These are phyloP conservation scores for Volutella citrinella DNA, from an alignment of 2,329 filamentous ascomycete genomes.

Conservation along the genomic window DNA sequence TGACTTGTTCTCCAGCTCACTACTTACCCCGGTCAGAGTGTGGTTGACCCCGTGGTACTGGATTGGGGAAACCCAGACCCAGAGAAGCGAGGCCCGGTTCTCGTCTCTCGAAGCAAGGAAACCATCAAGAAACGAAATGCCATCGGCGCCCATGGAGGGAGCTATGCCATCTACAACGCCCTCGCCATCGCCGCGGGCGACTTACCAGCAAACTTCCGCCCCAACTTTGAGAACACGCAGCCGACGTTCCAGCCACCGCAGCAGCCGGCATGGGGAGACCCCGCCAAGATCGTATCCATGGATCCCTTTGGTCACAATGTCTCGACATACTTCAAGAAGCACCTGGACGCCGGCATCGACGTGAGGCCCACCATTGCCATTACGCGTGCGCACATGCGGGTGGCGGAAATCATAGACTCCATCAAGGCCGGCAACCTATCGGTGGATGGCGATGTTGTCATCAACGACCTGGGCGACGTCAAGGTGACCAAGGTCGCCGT, in stretches of 20 bases:
- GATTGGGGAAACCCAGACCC: constrained; percentile 18
- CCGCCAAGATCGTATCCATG: constrained; percentile 18
- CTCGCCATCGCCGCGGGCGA: constrained; percentile 16
- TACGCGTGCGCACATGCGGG: constrained; percentile 14
- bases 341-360: constrained; percentile 12
- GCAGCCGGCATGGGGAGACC: constrained; percentile 12
- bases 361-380: constrained; percentile 17
- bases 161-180: constrained; percentile 17
- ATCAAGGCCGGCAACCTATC: constrained; percentile 9
- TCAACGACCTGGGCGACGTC: constrained; percentile 12
- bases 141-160: constrained; percentile 21
- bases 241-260: constrained; percentile 13
- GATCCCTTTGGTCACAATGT: constrained; percentile 19
- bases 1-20: no score
- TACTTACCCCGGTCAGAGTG: constrained; percentile 23
- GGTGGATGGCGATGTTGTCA: constrained; percentile 15
- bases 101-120: constrained; percentile 17
- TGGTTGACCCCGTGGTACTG: constrained; percentile 18
- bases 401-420: constrained; percentile 13
- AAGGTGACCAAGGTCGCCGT: constrained; percentile 17
- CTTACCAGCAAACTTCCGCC: constrained; percentile 10
- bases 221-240: constrained; percentile 15
- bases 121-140: constrained; percentile 20
- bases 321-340: constrained; percentile 6
- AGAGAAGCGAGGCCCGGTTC: constrained; percentile 16